Base-by-base conservation (phyloP, 148 eudicot species). In the Selenicereus undatus region DNA sequence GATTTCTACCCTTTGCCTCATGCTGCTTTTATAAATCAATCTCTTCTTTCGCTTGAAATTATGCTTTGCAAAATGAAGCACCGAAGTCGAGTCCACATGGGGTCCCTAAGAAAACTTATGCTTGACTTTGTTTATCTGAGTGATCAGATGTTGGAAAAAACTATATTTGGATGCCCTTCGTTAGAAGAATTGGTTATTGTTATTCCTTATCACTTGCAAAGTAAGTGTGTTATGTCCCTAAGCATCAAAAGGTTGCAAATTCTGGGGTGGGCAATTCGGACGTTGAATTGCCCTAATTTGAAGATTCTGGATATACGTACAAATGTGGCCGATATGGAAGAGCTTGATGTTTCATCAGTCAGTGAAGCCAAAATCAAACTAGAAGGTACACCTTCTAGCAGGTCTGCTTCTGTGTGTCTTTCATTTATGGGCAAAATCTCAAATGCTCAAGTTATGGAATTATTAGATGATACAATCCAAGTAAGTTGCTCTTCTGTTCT, bases 91-190 rank as follows among this genome's bases (percentile, higher is more conserved):
- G 27, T 65, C 10, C 36, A 74, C 20, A 10, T 81, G 78, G 16
- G 0, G 27, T 64, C 64, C 3, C 26, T 74, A 11, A 64, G 73
- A 74, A 74, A 48, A 45, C 29, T 81, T 12, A 18, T 60, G 1
- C 83, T 81, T 11, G 7, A 0, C 4, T 0, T 3, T 7, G 78
- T 65, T 48, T 1, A 6, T 1, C 30, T 69, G 26, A 24, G n/a
- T 74, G 11, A 48, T 65, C 8, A 75, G 78, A 17, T 7, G 11
- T 81, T 64, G 14, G 1, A 51, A 12, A 20, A 66, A 12, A 0
- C 75, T 11, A 74, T 81, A 20, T 29, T 1, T 62, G 83, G 78
- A 66, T 27, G 74, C 7, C 78, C 78, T 50, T 48, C 66, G 27
- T 52, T 75, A 48, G 42, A 75, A 64, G 78, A 75, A 16, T 16